Evolutionary conservation across 176 grass and related monocot genomes (phyloP), one percentile per base, ranked within the genome.

Genomic region (Rhynchospora breviuscula): DNA sequence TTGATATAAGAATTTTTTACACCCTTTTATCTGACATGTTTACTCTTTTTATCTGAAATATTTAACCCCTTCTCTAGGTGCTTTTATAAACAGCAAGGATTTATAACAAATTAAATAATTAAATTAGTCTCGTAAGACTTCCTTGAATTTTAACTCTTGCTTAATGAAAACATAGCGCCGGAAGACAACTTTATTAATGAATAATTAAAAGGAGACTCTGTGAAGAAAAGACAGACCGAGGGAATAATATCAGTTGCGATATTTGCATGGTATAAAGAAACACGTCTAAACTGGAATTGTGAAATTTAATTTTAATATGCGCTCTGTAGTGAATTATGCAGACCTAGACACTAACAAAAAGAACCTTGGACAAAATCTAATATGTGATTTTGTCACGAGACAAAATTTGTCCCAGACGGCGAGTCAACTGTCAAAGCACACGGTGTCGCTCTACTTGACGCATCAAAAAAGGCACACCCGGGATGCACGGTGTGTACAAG

Each of bases 301-400:
- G 19, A 52, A 77, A 49, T 33, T 80, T 8, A 62, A 81, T 19
- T 33, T 80, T 8, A 62, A 81, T 19, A 22, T 21, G 0, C 18
- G 9, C n/a, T 80, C 12, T 61, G 25, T 43, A 81, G 18, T 35
- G 43, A 46, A 45, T 59, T 80, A 40, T 40, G 23, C 17, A 31
- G 15, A 61, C 48, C 19, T 3, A 60, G 21, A 80, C 11, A 80
- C 51, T 59, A 64, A 81, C 25, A 63, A 81, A 40, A 63, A 19
- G 54, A 63, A 49, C 79, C 79, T 81, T 81, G 29, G 17, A 18
- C 8, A 68, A 68, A 68, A 68, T 68, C 56, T 81, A 18, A 15
- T 31, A 46, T 48, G 44, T 10, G 51, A 63, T 44, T 63, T 81
- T 46, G 31, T 62, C 59, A 47, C 61, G 40, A 45, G 45, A 81